These are phyloP conservation scores for Zygoascus sp. DNA, from an alignment of 1,139 yeast species.

Conservation along the genomic window DNA sequence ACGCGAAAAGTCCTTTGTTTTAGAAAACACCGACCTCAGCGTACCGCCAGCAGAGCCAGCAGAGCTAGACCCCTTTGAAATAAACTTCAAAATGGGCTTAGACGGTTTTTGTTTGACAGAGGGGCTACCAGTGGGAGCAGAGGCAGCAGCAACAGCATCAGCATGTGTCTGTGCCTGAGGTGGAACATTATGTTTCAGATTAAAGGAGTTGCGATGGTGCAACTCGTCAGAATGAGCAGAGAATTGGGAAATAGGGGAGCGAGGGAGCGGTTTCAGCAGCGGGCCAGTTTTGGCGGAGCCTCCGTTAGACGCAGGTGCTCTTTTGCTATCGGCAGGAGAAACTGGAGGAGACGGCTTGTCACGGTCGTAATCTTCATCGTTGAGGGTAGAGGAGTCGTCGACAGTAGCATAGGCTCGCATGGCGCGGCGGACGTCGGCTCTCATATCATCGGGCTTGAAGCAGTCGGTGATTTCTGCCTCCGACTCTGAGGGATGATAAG, in stretches of 20 bases:
- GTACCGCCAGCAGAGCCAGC: neutral
- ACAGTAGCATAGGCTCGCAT: neutral
- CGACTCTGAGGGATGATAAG: neutral
- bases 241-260: neutral
- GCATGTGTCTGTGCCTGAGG: neutral
- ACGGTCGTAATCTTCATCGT: slow-evolving; percentile 1
- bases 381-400: slow-evolving; percentile 2
- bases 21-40: slow-evolving; percentile 4
- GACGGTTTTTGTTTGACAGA: neutral
- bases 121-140: too few relatives aligned
- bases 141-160: too few relatives aligned
- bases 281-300: slow-evolving; percentile 18
- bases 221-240: neutral
- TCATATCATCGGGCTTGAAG: neutral
- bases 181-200: slow-evolving; percentile 7
- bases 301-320: neutral
- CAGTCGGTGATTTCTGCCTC: slow-evolving; percentile 9
- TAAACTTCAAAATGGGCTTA: neutral
- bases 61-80: neutral
- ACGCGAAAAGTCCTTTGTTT: slow-evolving; percentile 8
- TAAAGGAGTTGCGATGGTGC: neutral
- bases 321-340: slow-evolving; percentile 1
- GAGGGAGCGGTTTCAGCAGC: slow-evolving; percentile 9
- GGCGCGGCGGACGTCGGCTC: slow-evolving; percentile 1
- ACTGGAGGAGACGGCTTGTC: neutral